Evolutionary conservation across 139 green algal genomes (phyloP).

Genomic region (Micractinium sp.): DNA sequence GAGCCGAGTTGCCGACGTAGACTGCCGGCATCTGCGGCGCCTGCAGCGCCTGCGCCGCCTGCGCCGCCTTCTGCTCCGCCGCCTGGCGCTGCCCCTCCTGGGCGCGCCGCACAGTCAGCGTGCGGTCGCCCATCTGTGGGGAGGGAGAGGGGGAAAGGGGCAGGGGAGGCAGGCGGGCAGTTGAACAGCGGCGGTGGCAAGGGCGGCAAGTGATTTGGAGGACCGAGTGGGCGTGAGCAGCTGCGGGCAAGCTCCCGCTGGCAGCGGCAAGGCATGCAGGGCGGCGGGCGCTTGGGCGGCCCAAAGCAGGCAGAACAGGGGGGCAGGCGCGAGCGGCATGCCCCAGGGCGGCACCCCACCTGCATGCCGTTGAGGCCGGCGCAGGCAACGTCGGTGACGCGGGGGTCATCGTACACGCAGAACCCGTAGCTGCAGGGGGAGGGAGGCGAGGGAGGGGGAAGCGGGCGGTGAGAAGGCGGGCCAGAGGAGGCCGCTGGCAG

Average conservation of each 20-base stretch:
- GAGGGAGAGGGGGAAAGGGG: not conserved
- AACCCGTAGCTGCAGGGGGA: constrained; percentile 88
- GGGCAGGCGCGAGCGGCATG: too few species aligned
- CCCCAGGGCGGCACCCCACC: constrained; percentile 6
- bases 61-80: constrained; percentile 24
- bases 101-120: constrained; percentile 75
- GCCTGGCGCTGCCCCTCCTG: not conserved
- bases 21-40: constrained; percentile 13
- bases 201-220: not conserved
- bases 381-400: constrained; percentile 88
- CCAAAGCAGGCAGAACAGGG: too few species aligned
- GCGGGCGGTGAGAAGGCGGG: not conserved
- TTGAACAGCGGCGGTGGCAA: not conserved
- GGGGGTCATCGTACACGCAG: constrained; percentile 87
- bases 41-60: constrained; percentile 7
- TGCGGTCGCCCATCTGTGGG: constrained; percentile 91
- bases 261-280: not conserved
- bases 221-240: not conserved
- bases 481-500: too few species aligned
- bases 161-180: not conserved
- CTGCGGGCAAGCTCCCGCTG: too few species aligned
- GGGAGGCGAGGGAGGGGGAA: not conserved
- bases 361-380: constrained; percentile 91
- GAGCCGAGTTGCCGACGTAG: constrained; percentile 15
- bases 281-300: not conserved